A percentile compares a stretch with the other conserved stretches of the same genome.
phyloP scores from a whole-genome alignment of 176 grass and related monocot genomes.

The Rhynchospora pubera region DNA sequence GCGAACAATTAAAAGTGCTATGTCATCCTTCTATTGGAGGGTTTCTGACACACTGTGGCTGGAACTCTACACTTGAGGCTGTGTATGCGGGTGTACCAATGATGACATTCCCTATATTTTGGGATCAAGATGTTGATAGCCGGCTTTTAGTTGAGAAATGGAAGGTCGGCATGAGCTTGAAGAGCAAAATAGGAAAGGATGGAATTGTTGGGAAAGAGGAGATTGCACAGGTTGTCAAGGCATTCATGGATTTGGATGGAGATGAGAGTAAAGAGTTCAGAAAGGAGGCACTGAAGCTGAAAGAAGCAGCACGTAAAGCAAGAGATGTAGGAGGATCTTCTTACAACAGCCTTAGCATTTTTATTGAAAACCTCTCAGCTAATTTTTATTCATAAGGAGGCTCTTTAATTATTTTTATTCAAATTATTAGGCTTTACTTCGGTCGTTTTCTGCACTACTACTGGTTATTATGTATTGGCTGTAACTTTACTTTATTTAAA shows the following conservation, averaged over 20 bases:
- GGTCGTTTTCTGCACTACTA: neutral
- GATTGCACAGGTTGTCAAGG: constrained; percentile 20
- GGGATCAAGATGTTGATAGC: constrained; percentile 31
- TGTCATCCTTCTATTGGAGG: constrained; percentile 37
- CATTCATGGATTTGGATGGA: constrained; percentile 34
- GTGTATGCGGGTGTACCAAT: constrained; percentile 36
- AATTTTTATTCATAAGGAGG: neutral
- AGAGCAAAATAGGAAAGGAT: constrained; percentile 27
- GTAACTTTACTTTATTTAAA: neutral
- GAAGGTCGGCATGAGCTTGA: constrained; percentile 40
- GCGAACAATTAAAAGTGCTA: constrained; percentile 38
- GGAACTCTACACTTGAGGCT: constrained; percentile 43
- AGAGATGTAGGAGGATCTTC: constrained; percentile 31
- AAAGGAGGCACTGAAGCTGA: constrained; percentile 16
- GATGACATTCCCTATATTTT: constrained; percentile 33
- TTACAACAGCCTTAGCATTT: constrained; percentile 22
- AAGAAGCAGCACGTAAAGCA: constrained; percentile 24
- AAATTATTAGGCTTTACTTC: neutral
- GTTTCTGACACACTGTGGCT: constrained; percentile 52
- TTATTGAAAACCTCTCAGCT: constrained; percentile 25
- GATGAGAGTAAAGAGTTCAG: constrained; percentile 27
- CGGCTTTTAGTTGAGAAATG: constrained; percentile 31
- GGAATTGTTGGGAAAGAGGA: constrained; percentile 33
- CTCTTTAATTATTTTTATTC: neutral
- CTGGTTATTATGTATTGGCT: neutral